Evolutionary conservation across 1,139 yeast species (phyloP), one percentile per base, ranked within the genome.

Genomic region (Meyerozyma carpophila): DNA sequence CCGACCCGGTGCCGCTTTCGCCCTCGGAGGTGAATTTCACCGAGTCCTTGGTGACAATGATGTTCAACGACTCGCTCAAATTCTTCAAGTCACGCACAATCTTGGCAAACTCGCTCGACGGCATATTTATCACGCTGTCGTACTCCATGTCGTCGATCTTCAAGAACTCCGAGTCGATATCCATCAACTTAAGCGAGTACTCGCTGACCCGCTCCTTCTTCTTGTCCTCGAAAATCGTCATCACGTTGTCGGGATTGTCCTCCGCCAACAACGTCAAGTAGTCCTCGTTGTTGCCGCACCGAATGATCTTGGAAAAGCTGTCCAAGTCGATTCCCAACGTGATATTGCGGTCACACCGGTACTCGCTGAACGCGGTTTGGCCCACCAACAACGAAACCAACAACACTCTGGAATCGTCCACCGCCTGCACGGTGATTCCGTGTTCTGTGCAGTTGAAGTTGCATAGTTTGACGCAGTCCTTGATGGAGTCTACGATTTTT

Each of bases 341-440:
- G 57, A 91, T 78, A 56, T 88, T 90, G 61, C 95, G 84, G 69
- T 93, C 99, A 66, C 98, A 91, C 75, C 99, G 83, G 74, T 87
- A 93, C 54, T 86, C 93, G 48, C 81, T 76, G 71, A 93, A 93
- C n/a, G 95, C 94, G 51, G 88, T 91, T 54, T 84, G 81, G 45
- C 95, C 96, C 55, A 93, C 85, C 58, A 87, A 79, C 55, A 93
- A 74, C 11, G 96, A 86, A 38, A 93, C 96, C 54, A 93, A 77
- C 52, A 93, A 81, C 49, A 93, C 97, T 75, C 97, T 89, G 31
- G 98, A 90, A 61, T 90, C 95, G 68, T 93, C 99, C 56, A 93
- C 95, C 20, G 98, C 98, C 71, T 93, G 98, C 21, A 94, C 94
- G 16, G 95, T 86, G 57, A 93, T 84, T 51, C 99, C 99, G 52